Evolutionary conservation across 2,329 filamentous ascomycete genomes (phyloP), one percentile per base, ranked within the genome.

Genomic region (Colletotrichum ledebouriae): DNA sequence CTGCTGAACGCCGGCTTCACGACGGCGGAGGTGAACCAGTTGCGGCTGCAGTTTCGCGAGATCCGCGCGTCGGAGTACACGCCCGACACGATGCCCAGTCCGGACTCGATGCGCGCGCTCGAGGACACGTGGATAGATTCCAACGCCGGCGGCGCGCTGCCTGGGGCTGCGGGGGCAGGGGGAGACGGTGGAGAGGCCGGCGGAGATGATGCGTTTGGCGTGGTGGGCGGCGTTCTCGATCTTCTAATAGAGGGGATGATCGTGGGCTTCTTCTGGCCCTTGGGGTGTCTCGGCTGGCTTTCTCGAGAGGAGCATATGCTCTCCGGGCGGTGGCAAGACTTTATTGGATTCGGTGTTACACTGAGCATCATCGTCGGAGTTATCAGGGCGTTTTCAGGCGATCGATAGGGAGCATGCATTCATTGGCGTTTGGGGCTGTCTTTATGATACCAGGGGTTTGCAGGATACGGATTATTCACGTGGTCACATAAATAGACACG

Each of bases 81-180:
- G 1, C 94, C 94, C 0, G 94, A 97, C 77, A 92, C 92, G 0
- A 93, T 97, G 91, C 95, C 95, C 1, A 90, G 88, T 11, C 92
- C 93, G 0, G 86, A 91, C 70, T 87, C 90, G 33, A 83, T 98
- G 73, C 89, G 93, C 13, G 84, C 87, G 22, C 86, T 98, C 76
- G 95, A 98, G 78, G 95, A 98, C 75, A 84, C 89, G 11, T 98
- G 95, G 95, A 91, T 98, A 70, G 95, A 98, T 74, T 87, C 88
- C 63, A 89, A 89, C 41, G 81, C 77, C 50, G 76, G 72, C 33
- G 75, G 71, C 6, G 78, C 73, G 50, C 76, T 77, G 4, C 80
- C 78, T 2, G 80, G 77, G n/a, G 50, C 47, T 2, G 50, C 49
- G 12, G 63, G 47, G 6, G 49, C 25, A 29, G 49, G 74, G 11